Base-by-base conservation (phyloP, 106 monocot species). In the Allium sativum region DNA sequence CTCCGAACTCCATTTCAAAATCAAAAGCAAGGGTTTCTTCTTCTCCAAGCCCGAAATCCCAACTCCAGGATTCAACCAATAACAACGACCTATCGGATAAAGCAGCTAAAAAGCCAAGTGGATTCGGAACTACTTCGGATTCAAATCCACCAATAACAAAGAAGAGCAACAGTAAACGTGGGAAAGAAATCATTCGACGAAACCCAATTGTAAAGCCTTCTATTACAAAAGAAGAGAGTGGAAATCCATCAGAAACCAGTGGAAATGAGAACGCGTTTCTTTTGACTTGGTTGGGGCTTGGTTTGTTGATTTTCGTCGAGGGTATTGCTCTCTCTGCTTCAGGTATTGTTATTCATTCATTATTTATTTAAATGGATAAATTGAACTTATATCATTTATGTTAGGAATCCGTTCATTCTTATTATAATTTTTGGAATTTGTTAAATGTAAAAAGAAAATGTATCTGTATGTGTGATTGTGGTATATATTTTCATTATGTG, bases 231-330 rank as follows among this genome's bases (percentile, higher is more conserved):
- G 46, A 45, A 46, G 59, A 44, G 59, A 14, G n/a, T 17, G 31
- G 43, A 17, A 12, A 44, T 47, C 46, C 62, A 9, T 19, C 55
- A 8, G 20, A 46, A 42, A 19, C 20, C 46, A 62, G 62, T 42
- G 17, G 6, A 21, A 62, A 20, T 42, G 62, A 62, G 62, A 62
- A 9, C 19, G 62, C 62, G 1, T 62, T 62, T 47, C 47, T 62
- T 9, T 19, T 62, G 18, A 62, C 62, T 45, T 62, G 62, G 62
- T 21, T 62, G 18, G 62, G 62, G 20, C 62, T 62, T 13, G 62
- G 62, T 6, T 9, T 62, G 46, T 19, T 62, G 46, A 62, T 62
- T 16, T 21, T 62, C 7, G 62, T 62, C 19, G 62, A 62, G 20
- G 62, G 62, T 7, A 47, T 62, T 16, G 45, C 47, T 3, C 59